Evolutionary conservation across 257 asterid genomes (phyloP).

Genomic region (Penstemon newberryi): DNA sequence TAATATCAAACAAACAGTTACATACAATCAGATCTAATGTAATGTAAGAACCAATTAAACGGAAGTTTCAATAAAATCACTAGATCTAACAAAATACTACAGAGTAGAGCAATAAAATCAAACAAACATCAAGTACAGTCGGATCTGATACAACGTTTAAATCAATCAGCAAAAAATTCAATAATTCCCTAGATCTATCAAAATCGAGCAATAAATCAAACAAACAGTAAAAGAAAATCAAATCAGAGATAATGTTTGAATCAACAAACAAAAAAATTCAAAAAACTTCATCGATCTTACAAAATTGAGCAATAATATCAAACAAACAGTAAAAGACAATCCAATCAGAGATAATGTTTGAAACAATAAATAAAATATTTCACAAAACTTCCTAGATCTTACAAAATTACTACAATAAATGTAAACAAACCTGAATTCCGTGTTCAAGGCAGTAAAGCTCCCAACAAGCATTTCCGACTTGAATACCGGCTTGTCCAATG

Average conservation of each 20-base stretch:
- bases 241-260: too few relatives aligned
- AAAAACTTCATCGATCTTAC: neutral
- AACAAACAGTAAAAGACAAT: neutral
- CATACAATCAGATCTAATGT: too few relatives aligned
- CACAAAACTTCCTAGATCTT: constrained; percentile 19
- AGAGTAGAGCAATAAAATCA: too few relatives aligned
- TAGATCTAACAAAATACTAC: neutral
- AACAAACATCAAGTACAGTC: neutral
- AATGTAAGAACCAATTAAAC: too few relatives aligned
- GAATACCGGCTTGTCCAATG: constrained; percentile 72
- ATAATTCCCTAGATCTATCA: neutral
- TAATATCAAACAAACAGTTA: neutral
- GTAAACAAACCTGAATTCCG: constrained; percentile 52
- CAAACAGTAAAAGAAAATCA: neutral
- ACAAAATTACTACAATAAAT: neutral
- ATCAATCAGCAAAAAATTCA: neutral
- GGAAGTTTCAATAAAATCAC: neutral
- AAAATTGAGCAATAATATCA: neutral
- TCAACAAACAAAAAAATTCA: too few relatives aligned
- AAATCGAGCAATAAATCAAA: neutral
- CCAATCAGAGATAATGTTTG: too few relatives aligned
- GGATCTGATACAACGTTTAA: constrained; percentile 23
- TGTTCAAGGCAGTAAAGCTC: constrained; percentile 74
- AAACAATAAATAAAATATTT: too few relatives aligned
- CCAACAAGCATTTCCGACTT: constrained; percentile 72